Evolutionary conservation across 495 filamentous ascomycete genomes (phyloP), one percentile per base, ranked within the genome.

Genomic region (Penicillium riverlandense): DNA sequence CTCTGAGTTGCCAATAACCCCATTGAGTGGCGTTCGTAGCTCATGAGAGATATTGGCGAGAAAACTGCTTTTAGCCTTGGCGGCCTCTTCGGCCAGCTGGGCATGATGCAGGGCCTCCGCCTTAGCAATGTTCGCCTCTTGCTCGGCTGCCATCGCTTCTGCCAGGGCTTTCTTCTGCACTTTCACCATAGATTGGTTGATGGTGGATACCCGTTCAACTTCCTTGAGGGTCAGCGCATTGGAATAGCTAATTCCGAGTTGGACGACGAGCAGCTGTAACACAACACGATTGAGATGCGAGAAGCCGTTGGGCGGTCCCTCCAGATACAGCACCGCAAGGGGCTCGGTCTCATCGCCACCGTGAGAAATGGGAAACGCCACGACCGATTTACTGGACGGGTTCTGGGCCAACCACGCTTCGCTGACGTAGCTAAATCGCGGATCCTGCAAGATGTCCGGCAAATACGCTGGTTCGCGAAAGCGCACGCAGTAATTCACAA

Each of bases 11-110:
- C 88, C 86, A 62, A 91, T 90, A 7, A 91, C 85, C 29, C 86
- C 86, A 55, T 87, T 88, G 36, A 92, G 74, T 2, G 86, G 88
- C 4, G 86, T 90, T 13, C 86, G 78, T 41, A 88, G 66, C 62
- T 90, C 86, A 57, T 90, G 86, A 3, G 84, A 88, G 11, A 91
- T 86, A 57, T 92, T 95, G 11, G 88, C 88, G 14, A 95, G 74
- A 71, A 95, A 95, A 37, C 90, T 87, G 9, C 79, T 83, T 63
- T 92, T 95, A 8, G 86, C 87, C 61, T 83, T 88, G 22, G 85
- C 85, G 11, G 87, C 88, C 61, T 94, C 88, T 58, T 94, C 86
- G 35, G 88, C 88, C 11, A 90, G 70, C 55, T 85, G 82, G 49
- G 90, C 84, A 50, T 87, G 88, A 38, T 82, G 80, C 46, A 86